Percentiles rank a stretch among this genome's conserved stretches.
These are phyloP conservation scores for Dioscorea cayenensis DNA, from an alignment of 116 monocot genomes.

Conservation along the genomic window DNA sequence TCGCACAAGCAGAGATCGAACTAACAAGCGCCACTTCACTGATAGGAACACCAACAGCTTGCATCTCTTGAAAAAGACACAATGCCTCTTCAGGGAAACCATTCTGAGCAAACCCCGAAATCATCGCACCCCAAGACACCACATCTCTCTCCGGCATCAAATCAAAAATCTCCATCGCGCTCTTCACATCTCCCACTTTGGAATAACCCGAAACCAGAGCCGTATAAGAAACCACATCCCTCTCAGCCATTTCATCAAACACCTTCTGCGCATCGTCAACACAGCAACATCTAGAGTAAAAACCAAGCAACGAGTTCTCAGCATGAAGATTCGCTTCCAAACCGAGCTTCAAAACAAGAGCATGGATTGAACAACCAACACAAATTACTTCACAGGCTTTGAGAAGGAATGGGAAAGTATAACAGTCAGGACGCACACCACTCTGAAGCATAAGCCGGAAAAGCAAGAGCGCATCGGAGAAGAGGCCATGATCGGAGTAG, in stretches of 20 bases:
- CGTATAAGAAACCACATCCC: background rate
- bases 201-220: background rate
- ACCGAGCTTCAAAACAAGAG: background rate
- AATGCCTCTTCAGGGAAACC: background rate
- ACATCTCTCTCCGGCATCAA: background rate
- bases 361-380: background rate
- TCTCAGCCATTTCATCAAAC: constrained; percentile 4
- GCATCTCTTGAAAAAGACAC: background rate
- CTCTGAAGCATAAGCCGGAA: background rate
- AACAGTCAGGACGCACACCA: background rate
- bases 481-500: background rate
- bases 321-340: background rate
- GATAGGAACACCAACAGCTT: background rate
- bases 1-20: background rate
- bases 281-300: background rate
- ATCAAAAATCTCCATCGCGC: background rate
- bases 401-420: background rate
- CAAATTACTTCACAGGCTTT: background rate
- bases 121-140: background rate
- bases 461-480: background rate
- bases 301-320: background rate
- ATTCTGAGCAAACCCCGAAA: constrained; percentile 3
- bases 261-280: background rate
- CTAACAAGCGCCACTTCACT: constrained; percentile 1
- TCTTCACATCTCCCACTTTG: background rate